These are phyloP conservation scores for Globisporangium paddicum DNA, from an alignment of 352 stramenopile genomes.

Conservation along the genomic window DNA sequence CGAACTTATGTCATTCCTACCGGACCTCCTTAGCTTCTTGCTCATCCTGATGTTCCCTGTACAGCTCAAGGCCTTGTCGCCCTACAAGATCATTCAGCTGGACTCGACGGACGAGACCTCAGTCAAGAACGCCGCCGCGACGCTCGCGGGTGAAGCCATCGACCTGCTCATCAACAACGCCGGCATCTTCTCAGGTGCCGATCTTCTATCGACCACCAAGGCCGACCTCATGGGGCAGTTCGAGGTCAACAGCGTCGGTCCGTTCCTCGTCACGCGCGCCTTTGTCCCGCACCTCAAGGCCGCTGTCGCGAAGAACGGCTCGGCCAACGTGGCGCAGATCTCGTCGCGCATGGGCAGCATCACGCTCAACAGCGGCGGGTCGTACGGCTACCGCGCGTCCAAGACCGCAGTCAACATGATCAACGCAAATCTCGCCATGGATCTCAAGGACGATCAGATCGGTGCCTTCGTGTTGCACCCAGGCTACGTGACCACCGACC, in stretches of 20 bases:
- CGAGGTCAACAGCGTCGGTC: slow-evolving; percentile 33
- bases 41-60: too few relatives aligned
- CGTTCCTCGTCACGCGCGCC: slow-evolving; percentile 25
- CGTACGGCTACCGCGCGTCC: slow-evolving; percentile 29
- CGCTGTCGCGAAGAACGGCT: slow-evolving; percentile 1
- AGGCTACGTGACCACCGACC: slow-evolving; percentile 17
- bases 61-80: background rate
- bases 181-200: slow-evolving; percentile 11
- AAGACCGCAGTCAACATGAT: slow-evolving; percentile 43
- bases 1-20: too few relatives aligned
- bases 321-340: slow-evolving; percentile 22
- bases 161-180: slow-evolving; percentile 44
- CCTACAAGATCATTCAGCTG: slow-evolving; percentile 19
- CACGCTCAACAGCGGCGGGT: too few relatives aligned
- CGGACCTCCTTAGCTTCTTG: too few relatives aligned
- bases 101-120: slow-evolving; percentile 21
- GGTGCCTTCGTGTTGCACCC: slow-evolving; percentile 28
- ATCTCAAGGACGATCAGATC: slow-evolving; percentile 21
- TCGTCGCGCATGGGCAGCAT: slow-evolving; percentile 17
- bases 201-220: slow-evolving; percentile 11
- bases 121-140: slow-evolving; percentile 9
- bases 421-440: slow-evolving; percentile 17
- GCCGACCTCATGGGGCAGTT: slow-evolving; percentile 22
- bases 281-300: slow-evolving; percentile 21
- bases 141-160: slow-evolving; percentile 17